Conservation (phyloP, 2,329 filamentous ascomycete species). For the Botryotinia calthae region DNA sequence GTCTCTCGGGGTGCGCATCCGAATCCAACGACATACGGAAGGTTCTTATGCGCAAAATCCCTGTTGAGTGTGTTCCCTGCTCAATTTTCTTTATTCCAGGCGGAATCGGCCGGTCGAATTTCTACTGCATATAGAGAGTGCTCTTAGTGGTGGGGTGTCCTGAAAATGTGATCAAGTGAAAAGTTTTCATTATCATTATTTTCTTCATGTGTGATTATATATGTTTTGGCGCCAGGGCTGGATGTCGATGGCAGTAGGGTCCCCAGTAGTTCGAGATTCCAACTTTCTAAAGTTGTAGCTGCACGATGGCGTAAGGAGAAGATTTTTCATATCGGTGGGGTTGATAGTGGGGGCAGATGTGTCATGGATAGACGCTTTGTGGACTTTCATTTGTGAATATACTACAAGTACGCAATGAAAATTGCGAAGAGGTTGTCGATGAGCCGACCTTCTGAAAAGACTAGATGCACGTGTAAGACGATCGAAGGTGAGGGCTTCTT, state of each 20-base stretch:
- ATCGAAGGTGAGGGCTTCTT: not conserved
- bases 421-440: not conserved
- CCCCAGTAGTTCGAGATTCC: not conserved
- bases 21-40: not conserved
- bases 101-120: not conserved
- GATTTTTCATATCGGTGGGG: conserved; percentile 5
- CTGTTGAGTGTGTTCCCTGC: not conserved
- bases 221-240: not conserved
- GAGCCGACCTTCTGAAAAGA: not conserved
- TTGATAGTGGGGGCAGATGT: not conserved
- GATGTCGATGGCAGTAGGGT: not conserved
- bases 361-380: not conserved
- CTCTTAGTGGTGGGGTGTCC: not conserved
- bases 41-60: not conserved
- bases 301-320: not conserved
- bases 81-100: not conserved
- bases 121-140: no score
- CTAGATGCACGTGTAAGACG: not conserved
- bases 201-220: not conserved
- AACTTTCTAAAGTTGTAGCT: not conserved
- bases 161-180: not conserved
- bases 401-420: conserved; percentile 5
- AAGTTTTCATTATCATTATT: not conserved
- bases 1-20: not conserved
- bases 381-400: not conserved